phyloP scores from a whole-genome alignment of 805 yeast species.

The Suhomyces sp. region DNA sequence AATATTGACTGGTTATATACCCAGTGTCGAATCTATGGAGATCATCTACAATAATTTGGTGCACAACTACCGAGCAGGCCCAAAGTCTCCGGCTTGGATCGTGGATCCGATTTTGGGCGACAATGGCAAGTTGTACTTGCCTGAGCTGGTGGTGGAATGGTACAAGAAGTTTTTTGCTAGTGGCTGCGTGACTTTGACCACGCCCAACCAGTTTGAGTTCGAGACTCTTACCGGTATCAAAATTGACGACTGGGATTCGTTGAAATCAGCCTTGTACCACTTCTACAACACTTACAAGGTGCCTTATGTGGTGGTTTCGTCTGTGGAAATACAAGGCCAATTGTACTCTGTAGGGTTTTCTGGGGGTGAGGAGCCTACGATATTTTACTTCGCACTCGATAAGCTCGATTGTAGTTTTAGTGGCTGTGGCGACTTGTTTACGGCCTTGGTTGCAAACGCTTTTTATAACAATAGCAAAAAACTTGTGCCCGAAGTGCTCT shows the following conservation, averaged over 20 bases:
- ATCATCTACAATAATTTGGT: slow-evolving; percentile 46
- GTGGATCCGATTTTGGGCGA: slow-evolving; percentile 94
- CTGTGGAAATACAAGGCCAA: slow-evolving; percentile 40
- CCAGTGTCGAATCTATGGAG: slow-evolving; percentile 54
- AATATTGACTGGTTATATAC: slow-evolving; percentile 77
- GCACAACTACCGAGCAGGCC: slow-evolving; percentile 18
- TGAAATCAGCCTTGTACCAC: slow-evolving; percentile 35
- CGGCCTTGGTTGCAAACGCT: slow-evolving; percentile 56
- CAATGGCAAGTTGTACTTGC: slow-evolving; percentile 77
- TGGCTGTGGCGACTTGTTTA: slow-evolving; percentile 74
- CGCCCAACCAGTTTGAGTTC: slow-evolving; percentile 77
- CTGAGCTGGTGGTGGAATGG: slow-evolving; percentile 49
- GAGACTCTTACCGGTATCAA: slow-evolving; percentile 53
- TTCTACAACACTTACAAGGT: slow-evolving; percentile 48
- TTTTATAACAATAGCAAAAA: slow-evolving; percentile 22
- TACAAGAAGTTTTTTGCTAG: slow-evolving; percentile 47
- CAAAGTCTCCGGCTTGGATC: slow-evolving; percentile 48
- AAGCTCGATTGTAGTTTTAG: slow-evolving; percentile 59
- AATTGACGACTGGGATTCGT: slow-evolving; percentile 35
- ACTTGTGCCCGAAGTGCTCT: slow-evolving; percentile 25
- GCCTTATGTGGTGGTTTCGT: slow-evolving; percentile 56
- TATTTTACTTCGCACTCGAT: slow-evolving; percentile 41
- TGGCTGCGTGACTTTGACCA: slow-evolving; percentile 48
- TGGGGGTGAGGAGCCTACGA: slow-evolving; percentile 2
- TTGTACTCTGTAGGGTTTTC: slow-evolving; percentile 43